Conservation (phyloP, 441 rosid genomes). For the Adansonia gregorii region DNA sequence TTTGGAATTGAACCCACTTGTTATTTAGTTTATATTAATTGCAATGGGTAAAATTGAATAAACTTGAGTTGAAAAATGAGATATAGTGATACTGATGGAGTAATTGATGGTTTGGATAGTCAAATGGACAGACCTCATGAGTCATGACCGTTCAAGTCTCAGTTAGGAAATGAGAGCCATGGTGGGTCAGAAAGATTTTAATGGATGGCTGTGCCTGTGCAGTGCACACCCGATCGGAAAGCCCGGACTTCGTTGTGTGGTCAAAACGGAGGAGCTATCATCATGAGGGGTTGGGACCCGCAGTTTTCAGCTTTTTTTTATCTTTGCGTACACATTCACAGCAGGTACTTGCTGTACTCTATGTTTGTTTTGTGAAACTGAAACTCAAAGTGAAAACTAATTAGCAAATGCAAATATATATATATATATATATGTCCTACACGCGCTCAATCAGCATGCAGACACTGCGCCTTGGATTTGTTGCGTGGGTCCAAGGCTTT, state of each 20-base stretch:
- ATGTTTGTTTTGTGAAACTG: background rate
- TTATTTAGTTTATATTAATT: background rate
- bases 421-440: background rate
- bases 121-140: background rate
- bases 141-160: background rate
- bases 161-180: background rate
- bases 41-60: background rate
- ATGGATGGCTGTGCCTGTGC: background rate
- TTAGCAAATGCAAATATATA: background rate
- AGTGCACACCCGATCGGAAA: too few species aligned
- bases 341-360: background rate
- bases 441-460: background rate
- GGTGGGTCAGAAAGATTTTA: too few species aligned
- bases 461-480: background rate
- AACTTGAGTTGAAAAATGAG: background rate
- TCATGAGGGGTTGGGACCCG: slow-evolving; percentile 28
- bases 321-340: background rate
- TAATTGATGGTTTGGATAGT: background rate
- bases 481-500: background rate
- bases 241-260: background rate
- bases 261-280: background rate
- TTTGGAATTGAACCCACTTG: background rate
- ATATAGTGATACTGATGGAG: background rate
- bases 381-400: background rate
- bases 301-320: background rate